Evolutionary conservation across 495 filamentous ascomycete genomes (phyloP).

Genomic region (Talaromyces trachyspermus): DNA sequence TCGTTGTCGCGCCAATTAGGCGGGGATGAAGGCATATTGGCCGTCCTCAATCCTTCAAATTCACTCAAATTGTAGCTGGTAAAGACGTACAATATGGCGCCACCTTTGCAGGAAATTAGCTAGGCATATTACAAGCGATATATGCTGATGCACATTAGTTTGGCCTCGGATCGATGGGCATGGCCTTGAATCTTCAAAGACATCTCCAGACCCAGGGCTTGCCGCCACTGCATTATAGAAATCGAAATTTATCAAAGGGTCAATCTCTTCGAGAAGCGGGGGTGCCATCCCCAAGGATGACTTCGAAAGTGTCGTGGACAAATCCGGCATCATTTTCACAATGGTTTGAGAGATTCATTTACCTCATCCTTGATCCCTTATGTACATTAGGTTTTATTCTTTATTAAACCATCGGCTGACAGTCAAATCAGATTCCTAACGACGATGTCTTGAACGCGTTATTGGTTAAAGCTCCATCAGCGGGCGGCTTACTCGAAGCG

Average conservation of each 20-base stretch:
- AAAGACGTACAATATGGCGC: not conserved
- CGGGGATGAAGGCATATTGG: slow-evolving; percentile 9
- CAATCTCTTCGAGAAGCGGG: slow-evolving; percentile 17
- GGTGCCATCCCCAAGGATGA: slow-evolving; percentile 21
- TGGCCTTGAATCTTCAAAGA: slow-evolving; percentile 35
- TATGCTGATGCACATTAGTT: not conserved
- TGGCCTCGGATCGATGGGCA: slow-evolving; percentile 36
- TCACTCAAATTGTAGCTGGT: no score
- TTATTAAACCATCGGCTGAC: not conserved
- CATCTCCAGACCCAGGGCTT: slow-evolving; percentile 14
- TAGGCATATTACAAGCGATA: not conserved
- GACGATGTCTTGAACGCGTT: slow-evolving; percentile 10
- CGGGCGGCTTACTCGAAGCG: slow-evolving; percentile 3
- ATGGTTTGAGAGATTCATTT: slow-evolving; percentile 17
- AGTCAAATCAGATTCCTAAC: slow-evolving; percentile 5
- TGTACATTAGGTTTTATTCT: no score
- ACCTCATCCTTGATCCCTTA: no score
- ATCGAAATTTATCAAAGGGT: slow-evolving; percentile 28
- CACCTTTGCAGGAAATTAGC: not conserved
- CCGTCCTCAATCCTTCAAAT: no score
- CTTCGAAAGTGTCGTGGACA: slow-evolving; percentile 18
- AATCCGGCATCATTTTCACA: slow-evolving; percentile 26
- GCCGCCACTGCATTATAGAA: slow-evolving; percentile 21
- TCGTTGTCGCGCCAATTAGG: slow-evolving; percentile 6
- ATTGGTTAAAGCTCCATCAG: not conserved